phyloP scores from a whole-genome alignment of 2,329 filamentous ascomycete species.

The Trichoderma sp. region DNA sequence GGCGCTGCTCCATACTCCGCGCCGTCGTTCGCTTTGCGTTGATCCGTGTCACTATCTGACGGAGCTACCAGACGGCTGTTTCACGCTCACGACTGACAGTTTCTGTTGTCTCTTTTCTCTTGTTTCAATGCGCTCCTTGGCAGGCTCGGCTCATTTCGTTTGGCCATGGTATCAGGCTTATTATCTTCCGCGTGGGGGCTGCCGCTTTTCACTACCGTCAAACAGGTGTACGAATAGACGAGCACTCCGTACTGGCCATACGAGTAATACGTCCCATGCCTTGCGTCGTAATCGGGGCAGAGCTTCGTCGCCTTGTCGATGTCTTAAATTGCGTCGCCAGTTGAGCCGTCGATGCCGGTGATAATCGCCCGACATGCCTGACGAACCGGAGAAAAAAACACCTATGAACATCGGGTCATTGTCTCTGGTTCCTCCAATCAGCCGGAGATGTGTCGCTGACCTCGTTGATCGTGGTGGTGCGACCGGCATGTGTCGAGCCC shows the following conservation, averaged over 20 bases:
- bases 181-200: slow-evolving; percentile 21
- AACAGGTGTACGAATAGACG: neutral
- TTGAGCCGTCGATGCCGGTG: slow-evolving; percentile 7
- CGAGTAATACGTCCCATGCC: neutral
- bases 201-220: neutral
- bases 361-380: neutral
- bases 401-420: slow-evolving; percentile 1
- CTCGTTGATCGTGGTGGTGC: slow-evolving; percentile 5
- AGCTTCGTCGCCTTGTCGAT: neutral
- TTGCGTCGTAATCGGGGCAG: too few species aligned
- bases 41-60: neutral
- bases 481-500: slow-evolving; percentile 5
- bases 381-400: slow-evolving; percentile 13
- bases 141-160: slow-evolving; percentile 23
- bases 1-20: neutral
- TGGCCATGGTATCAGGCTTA: neutral
- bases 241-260: neutral
- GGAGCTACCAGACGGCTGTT: neutral
- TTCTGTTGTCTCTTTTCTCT: neutral
- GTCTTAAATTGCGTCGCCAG: neutral
- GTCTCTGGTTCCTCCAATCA: slow-evolving; percentile 10
- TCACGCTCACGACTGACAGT: slow-evolving; percentile 8
- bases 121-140: neutral
- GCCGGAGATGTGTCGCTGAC: neutral
- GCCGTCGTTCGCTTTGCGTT: neutral